Evolutionary conservation across 768 basidiomycete species (phyloP).

Genomic region (Mycena chlorophos): DNA sequence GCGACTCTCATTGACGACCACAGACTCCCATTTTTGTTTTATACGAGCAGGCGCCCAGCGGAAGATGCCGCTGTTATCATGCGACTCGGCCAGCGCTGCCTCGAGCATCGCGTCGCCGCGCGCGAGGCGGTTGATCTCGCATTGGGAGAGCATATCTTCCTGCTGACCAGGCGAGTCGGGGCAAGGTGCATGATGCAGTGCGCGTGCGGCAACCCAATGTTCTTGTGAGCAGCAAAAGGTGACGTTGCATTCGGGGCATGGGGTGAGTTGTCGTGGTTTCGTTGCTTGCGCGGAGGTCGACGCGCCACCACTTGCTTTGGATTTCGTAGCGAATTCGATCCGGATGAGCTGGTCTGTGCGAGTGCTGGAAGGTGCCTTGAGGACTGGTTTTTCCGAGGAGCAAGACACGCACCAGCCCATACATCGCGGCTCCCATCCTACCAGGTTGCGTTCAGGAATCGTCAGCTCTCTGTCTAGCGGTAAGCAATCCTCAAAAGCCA

Average conservation of each 20-base stretch:
- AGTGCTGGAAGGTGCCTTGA: slow-evolving; percentile 16
- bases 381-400: neutral
- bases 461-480: neutral
- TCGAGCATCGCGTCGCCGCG: slow-evolving; percentile 19
- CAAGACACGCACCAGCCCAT: slow-evolving; percentile 23
- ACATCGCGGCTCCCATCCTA: slow-evolving; percentile 27
- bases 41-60: slow-evolving; percentile 34
- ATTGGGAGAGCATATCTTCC: slow-evolving; percentile 24
- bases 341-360: slow-evolving; percentile 29
- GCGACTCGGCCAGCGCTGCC: neutral
- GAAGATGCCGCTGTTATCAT: slow-evolving; percentile 17
- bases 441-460: slow-evolving; percentile 15
- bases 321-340: slow-evolving; percentile 16
- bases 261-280: slow-evolving; percentile 7
- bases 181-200: slow-evolving; percentile 23
- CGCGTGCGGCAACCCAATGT: slow-evolving; percentile 25
- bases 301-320: neutral
- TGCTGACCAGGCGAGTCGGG: slow-evolving; percentile 21
- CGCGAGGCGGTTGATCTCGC: slow-evolving; percentile 28
- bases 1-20: slow-evolving; percentile 16
- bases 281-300: slow-evolving; percentile 1
- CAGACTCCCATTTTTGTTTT: slow-evolving; percentile 26
- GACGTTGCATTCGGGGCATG: slow-evolving; percentile 28
- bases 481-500: neutral
- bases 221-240: slow-evolving; percentile 29